Conservation (phyloP, 768 basidiomycete genomes). For the Russula sp. region DNA sequence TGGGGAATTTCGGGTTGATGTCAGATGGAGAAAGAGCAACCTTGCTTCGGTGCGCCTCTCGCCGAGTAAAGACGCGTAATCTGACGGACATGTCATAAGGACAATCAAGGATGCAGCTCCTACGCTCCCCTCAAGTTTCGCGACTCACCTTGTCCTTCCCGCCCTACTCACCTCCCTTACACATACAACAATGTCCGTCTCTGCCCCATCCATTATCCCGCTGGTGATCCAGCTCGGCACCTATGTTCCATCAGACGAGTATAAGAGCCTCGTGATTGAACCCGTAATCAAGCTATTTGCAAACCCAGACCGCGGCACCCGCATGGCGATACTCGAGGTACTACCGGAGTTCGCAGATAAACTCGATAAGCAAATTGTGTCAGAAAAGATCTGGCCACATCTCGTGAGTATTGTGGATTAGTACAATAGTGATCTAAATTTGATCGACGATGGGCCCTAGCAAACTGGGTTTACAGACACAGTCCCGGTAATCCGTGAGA, state of each 20-base stretch:
- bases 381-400: constrained; percentile 90
- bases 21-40: constrained; percentile 76
- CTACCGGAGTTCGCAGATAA: constrained; percentile 81
- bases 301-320: constrained; percentile 87
- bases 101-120: constrained; percentile 75
- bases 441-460: constrained; percentile 41
- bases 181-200: constrained; percentile 67
- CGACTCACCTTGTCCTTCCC: constrained; percentile 82
- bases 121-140: constrained; percentile 83
- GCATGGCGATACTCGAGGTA: constrained; percentile 91
- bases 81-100: constrained; percentile 38
- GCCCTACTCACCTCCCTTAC: constrained; percentile 68
- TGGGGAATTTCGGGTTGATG: constrained; percentile 81
- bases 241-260: constrained; percentile 67
- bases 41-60: constrained; percentile 57
- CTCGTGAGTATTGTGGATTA: constrained; percentile 51
- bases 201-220: constrained; percentile 76
- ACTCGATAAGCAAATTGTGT: constrained; percentile 79
- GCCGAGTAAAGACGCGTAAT: not conserved
- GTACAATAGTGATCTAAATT: not conserved
- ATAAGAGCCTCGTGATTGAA: constrained; percentile 60
- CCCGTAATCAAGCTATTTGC: constrained; percentile 83
- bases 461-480: constrained; percentile 97
- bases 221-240: constrained; percentile 79
- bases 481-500: constrained; percentile 90